Evolutionary conservation across 1,139 yeast genomes (phyloP), one percentile per base, ranked within the genome.

Genomic region (Geotrichum klebahnii): DNA sequence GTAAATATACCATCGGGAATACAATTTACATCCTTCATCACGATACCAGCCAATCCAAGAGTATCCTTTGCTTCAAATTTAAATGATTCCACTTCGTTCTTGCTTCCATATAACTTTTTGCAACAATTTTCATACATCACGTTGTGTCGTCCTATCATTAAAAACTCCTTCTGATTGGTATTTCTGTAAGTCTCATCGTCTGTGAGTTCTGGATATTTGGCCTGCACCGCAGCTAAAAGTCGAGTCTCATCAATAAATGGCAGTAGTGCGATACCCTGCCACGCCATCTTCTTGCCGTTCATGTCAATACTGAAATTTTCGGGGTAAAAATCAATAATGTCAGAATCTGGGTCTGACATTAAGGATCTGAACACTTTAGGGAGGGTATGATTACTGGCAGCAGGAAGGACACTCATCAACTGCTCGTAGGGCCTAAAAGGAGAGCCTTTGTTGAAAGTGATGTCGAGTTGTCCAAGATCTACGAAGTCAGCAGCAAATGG

Each of bases 391-490:
- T 89, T 86, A 1, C 96, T 87, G 1, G 95, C 96, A 1, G 97
- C 97, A 0, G 99, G 98, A 59, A 94, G 72, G 20, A 94, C 98
- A 61, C 96, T 84, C 97, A 94, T 90, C 61, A 94, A 78, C 70
- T 94, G 99, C 65, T 94, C 99, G 67, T 77, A 94, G 1, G 99
- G 99, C 58, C 80, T 69, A 67, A 92, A 90, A 5, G 99, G 98
- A 53, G 75, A 73, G 2, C 96, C 96, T 36, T 71, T 66, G 10
- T 77, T 75, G 63, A 92, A 90, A 36, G 72, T 68, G 42, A 90
- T 75, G 1, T 83, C 75, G 38, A 84, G 67, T 31, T 77, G 80
- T 1, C 77, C 75, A 40, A 89, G 69, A 46, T 81, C 78, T 3
- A 68, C 72, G 61, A 94, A 84, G 66, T 94, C 99, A 6, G 84